A percentile compares a stretch with the other conserved stretches of the same genome.
Conservation (phyloP, 352 stramenopile species). For the Globisporangium mamillatum region DNA sequence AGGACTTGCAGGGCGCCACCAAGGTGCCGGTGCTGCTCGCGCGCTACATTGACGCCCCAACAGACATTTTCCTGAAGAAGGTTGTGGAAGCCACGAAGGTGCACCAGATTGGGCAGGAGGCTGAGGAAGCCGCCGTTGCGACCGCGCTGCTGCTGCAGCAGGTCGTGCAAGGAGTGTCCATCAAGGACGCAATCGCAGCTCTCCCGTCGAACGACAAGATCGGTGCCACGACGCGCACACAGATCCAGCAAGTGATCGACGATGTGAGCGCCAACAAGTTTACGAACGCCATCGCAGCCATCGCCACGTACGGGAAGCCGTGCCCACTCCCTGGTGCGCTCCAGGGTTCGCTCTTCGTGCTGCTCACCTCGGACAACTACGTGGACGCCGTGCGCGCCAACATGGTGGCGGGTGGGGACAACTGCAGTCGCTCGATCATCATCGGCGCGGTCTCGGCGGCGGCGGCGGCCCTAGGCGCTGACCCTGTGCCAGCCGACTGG, state of each 20-base stretch:
- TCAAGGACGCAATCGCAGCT: conserved; percentile 36
- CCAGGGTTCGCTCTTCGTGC: conserved; percentile 54
- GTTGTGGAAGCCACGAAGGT: conserved; percentile 45
- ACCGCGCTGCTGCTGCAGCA: conserved; percentile 49
- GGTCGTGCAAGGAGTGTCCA: conserved; percentile 34
- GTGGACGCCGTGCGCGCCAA: conserved; percentile 51
- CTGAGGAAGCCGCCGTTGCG: conserved; percentile 49
- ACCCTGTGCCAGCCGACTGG: conserved; percentile 41
- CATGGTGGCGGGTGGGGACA: conserved; percentile 60
- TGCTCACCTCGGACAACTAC: conserved; percentile 45
- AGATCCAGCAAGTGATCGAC: conserved; percentile 46
- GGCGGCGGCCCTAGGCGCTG: conserved; percentile 14
- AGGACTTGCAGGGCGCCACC: conserved; percentile 58
- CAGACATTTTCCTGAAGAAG: conserved; percentile 37
- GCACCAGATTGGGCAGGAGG: conserved; percentile 50
- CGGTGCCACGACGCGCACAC: conserved; percentile 25
- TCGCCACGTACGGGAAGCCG: conserved; percentile 55
- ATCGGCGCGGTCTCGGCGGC: conserved; percentile 53
- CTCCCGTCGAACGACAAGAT: conserved; percentile 39
- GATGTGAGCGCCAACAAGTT: conserved; percentile 40
- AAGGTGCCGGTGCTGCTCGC: conserved; percentile 56
- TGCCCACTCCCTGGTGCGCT: conserved; percentile 55
- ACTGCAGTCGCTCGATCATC: conserved; percentile 65
- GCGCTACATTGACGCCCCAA: conserved; percentile 35
- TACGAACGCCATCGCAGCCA: conserved; percentile 37